Conservation (phyloP, 164 flowering plant genomes). For the Paratinospora sagittata region DNA sequence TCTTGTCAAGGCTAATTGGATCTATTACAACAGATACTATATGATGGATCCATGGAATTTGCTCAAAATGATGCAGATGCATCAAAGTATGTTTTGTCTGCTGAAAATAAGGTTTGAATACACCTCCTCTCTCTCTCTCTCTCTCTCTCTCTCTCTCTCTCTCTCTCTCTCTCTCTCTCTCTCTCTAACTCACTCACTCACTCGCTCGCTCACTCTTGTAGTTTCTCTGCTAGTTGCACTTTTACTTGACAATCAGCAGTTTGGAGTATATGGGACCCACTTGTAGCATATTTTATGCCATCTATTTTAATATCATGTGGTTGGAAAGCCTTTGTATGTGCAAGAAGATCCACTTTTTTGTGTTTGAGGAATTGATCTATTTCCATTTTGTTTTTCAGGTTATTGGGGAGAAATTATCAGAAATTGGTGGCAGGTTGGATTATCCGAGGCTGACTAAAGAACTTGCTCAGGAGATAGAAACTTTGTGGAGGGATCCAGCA, state of each 20-base stretch:
- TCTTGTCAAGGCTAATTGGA: conserved; percentile 4
- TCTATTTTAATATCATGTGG: not conserved
- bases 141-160: not conserved
- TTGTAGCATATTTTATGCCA: not conserved
- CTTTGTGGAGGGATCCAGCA: conserved; percentile 83
- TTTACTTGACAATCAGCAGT: not conserved
- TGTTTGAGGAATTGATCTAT: not conserved
- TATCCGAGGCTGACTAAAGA: conserved; percentile 76
- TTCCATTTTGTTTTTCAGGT: conserved; percentile 34
- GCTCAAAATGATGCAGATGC: conserved; percentile 66
- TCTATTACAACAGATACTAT: conserved; percentile 49
- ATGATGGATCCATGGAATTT: conserved; percentile 85
- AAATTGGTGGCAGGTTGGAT: conserved; percentile 74
- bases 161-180: too few species aligned
- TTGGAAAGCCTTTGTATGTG: not conserved
- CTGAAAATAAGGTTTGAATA: conserved; percentile 67
- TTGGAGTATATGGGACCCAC: not conserved
- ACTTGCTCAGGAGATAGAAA: conserved; percentile 74
- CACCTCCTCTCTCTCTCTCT: conserved; percentile 3
- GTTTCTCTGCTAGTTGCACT: not conserved
- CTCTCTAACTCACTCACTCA: not conserved
- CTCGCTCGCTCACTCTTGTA: not conserved
- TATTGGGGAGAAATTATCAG: conserved; percentile 82
- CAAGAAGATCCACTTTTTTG: not conserved
- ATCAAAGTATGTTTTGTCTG: conserved; percentile 58